Conservation (phyloP, 768 basidiomycete genomes). For the Calvatia gigantea region DNA sequence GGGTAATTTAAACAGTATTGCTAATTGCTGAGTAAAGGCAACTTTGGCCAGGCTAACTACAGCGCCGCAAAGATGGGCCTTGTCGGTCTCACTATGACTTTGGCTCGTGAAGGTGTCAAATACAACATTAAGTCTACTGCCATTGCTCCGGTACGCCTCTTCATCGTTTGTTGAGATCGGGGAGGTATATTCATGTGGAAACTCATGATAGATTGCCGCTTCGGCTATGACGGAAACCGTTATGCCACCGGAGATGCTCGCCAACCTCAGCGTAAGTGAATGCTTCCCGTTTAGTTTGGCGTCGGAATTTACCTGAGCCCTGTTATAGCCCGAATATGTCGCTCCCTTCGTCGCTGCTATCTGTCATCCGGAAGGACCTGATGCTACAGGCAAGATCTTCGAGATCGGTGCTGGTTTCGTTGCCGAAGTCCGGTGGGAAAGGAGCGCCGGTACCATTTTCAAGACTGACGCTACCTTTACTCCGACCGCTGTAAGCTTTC, state of each 20-base stretch:
- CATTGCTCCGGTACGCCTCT: constrained; percentile 78
- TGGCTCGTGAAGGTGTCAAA: constrained; percentile 90
- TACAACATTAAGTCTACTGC: constrained; percentile 83
- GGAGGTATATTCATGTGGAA: neutral
- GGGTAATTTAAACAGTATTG: neutral
- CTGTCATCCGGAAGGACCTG: constrained; percentile 79
- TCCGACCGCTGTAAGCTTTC: constrained; percentile 74
- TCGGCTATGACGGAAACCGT: constrained; percentile 94
- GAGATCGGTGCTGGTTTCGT: constrained; percentile 93
- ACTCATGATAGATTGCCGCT: constrained; percentile 71
- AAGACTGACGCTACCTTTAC: constrained; percentile 89
- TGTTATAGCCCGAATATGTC: constrained; percentile 76
- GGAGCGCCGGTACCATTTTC: constrained; percentile 84
- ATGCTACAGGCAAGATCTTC: constrained; percentile 79
- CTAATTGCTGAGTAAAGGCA: constrained; percentile 44
- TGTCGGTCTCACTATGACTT: constrained; percentile 86
- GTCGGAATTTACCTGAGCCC: constrained; percentile 8
- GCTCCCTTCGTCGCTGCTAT: constrained; percentile 90
- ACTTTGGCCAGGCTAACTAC: constrained; percentile 97
- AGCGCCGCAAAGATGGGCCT: constrained; percentile 98
- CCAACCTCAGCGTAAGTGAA: constrained; percentile 67
- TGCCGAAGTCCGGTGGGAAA: constrained; percentile 91
- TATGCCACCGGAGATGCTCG: constrained; percentile 92
- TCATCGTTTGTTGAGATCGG: neutral
- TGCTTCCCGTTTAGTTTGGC: neutral